Base-by-base conservation (phyloP, 768 basidiomycete species). In the Rhizopogon vesiculosus region DNA sequence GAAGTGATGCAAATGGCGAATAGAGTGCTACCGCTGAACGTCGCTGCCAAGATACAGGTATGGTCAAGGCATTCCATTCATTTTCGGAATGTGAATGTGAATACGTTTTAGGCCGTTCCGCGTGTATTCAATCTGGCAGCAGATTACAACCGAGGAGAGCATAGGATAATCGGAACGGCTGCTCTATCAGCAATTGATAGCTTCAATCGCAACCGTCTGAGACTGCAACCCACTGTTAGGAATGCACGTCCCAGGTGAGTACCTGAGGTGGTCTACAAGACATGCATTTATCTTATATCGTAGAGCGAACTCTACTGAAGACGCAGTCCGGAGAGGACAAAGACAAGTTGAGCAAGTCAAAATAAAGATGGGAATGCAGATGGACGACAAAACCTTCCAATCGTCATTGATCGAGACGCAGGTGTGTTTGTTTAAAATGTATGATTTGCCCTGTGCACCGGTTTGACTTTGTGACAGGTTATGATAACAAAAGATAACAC, bases 311-410 rank as follows among this genome's bases (percentile, higher is more conserved):
- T 91, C 85, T 31, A 77, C 89, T 1, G 92, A 95, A 64, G 96
- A 98, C 63, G 81, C 90, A 2, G 80, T 95, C 33, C 83, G 90
- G 31, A 81, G 93, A 45, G 91, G 91, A 12, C 95, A 97, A 70
- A 79, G 91, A 57, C 92, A 93, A 62, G 87, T 95, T 2, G 93
- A 97, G 62, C 90, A 93, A 63, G 86, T 83, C 25, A 94, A 91
- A 70, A 77, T 97, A 53, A 92, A 93, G 67, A 80, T 89, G 66
- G 89, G 87, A 57, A 85, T 97, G 81, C 90, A 93, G 72, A 91
- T 98, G 84, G 97, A 99, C 67, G 97, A 98, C 69, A 87, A 80
- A 67, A 82, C 88, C 4, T 99, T 98, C 71, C 92, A 95, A 65
- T 76, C 85, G 4, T 81, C 78, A 41, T 75, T 99, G 49, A 77